phyloP scores from a whole-genome alignment of 2,329 filamentous ascomycete species.

The Penicillium polonicum region DNA sequence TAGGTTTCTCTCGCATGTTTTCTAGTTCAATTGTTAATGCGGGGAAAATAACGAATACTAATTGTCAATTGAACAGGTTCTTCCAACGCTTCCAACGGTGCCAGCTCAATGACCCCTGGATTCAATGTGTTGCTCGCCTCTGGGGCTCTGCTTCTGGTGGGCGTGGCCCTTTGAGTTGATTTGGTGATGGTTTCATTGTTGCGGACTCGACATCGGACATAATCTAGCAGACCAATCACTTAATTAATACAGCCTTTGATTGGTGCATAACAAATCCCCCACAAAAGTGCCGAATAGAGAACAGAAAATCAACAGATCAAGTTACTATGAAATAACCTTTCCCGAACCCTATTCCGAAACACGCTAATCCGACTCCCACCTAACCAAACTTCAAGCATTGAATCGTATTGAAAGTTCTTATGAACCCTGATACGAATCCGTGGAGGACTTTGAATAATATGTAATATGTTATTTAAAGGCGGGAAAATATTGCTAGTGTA shows the following conservation, averaged over 20 bases:
- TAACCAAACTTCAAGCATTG: too few relatives aligned
- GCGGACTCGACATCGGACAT: neutral
- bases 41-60: neutral
- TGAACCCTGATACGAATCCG: too few relatives aligned
- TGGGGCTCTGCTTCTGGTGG: constrained; percentile 5
- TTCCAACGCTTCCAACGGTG: neutral
- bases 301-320: too few relatives aligned
- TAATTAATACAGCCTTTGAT: neutral
- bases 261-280: neutral
- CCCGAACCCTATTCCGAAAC: too few relatives aligned
- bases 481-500: too few relatives aligned
- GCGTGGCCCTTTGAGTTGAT: neutral
- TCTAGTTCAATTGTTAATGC: neutral
- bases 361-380: too few relatives aligned
- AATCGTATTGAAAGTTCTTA: too few relatives aligned
- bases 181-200: neutral
- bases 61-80: neutral
- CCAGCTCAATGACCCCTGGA: neutral
- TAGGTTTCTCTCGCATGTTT: neutral
- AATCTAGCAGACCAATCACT: neutral
- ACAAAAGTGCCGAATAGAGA: neutral
- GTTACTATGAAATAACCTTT: too few relatives aligned
- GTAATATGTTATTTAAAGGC: too few relatives aligned
- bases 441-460: too few relatives aligned
- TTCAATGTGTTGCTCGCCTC: constrained; percentile 1